phyloP scores from a whole-genome alignment of 176 grass and related monocot genomes.

The Stipa capillata region DNA sequence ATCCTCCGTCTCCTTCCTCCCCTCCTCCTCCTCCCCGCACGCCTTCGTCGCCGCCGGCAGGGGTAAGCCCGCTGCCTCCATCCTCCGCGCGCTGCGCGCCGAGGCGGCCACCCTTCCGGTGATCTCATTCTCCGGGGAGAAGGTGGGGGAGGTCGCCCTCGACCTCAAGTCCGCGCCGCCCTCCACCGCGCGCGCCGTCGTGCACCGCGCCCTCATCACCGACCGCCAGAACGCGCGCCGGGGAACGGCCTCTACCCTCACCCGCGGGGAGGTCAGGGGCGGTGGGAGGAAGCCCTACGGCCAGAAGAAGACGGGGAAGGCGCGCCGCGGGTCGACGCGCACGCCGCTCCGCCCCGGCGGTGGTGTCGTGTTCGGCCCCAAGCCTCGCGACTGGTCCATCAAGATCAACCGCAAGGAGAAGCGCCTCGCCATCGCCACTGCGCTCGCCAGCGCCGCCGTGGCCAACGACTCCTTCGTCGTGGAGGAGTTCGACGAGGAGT shows the following conservation, averaged over 20 bases:
- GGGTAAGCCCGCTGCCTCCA: constrained; percentile 20
- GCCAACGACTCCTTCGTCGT: constrained; percentile 75
- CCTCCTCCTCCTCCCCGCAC: neutral
- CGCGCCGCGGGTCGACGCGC: constrained; percentile 67
- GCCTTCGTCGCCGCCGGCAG: neutral
- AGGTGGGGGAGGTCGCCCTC: constrained; percentile 59
- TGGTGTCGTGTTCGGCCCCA: constrained; percentile 90
- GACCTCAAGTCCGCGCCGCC: constrained; percentile 65
- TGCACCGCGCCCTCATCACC: constrained; percentile 83
- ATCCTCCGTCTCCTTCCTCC: constrained; percentile 21
- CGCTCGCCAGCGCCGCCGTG: constrained; percentile 70
- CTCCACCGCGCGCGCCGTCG: constrained; percentile 72
- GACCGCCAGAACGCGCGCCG: constrained; percentile 91
- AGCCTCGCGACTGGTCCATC: constrained; percentile 94
- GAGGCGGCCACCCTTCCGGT: constrained; percentile 68
- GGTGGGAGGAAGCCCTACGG: constrained; percentile 86
- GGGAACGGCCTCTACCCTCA: constrained; percentile 90
- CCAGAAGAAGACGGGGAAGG: constrained; percentile 88
- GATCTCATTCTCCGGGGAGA: constrained; percentile 73
- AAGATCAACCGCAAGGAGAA: constrained; percentile 99
- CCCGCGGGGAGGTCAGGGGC: constrained; percentile 73
- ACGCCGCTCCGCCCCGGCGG: constrained; percentile 94
- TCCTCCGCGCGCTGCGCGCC: constrained; percentile 58
- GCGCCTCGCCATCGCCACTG: constrained; percentile 84
- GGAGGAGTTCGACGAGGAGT: constrained; percentile 68